Evolutionary conservation across 805 yeast species (phyloP), one percentile per base, ranked within the genome.

Genomic region (Scheffersomyces stipitis): DNA sequence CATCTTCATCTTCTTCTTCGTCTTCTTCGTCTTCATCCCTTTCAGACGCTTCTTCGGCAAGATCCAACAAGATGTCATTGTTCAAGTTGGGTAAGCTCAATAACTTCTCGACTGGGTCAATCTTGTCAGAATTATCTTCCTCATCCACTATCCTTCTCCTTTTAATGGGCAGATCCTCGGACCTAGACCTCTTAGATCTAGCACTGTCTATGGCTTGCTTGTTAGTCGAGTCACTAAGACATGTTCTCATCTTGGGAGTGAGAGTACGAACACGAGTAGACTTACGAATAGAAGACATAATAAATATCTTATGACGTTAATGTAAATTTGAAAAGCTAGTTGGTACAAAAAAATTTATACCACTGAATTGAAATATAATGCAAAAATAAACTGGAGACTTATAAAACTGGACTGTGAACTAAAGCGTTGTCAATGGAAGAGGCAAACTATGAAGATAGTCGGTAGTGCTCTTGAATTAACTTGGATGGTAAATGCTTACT

Each of bases 91-190:
- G 54, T 36, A 65, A 58, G 38, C 68, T 60, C 33, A 68, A 51
- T 24, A 69, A 55, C 41, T 58, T 66, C 45, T 68, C 71, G 34
- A 69, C 71, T 4, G 73, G 74, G 44, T 69, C 74, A 18, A 67
- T 58, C 36, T 50, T 62, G 41, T 66, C 69, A 20, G 49, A 45
- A n/a, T 47, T 44, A 34, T 20, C 34, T 30, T 37, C 38, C 23
- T 34, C 36, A 10, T 28, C 26, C 7, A 31, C n/a, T 15, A 24
- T 24, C 22, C 15, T 31, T 24, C 34, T 31, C 29, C 14, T 31
- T 15, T 31, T 31, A 9, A 26, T 12, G 30, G 16, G 23, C 27
- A 15, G 13, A 7, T 10, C 23, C 15, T 9, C 30, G 12, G 26
- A 30, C 26, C 5, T 17, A 24, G 17, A 28, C 38, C 15, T 24